Evolutionary conservation across 441 rosid species (phyloP).

Genomic region (Pelargonium citronellum): DNA sequence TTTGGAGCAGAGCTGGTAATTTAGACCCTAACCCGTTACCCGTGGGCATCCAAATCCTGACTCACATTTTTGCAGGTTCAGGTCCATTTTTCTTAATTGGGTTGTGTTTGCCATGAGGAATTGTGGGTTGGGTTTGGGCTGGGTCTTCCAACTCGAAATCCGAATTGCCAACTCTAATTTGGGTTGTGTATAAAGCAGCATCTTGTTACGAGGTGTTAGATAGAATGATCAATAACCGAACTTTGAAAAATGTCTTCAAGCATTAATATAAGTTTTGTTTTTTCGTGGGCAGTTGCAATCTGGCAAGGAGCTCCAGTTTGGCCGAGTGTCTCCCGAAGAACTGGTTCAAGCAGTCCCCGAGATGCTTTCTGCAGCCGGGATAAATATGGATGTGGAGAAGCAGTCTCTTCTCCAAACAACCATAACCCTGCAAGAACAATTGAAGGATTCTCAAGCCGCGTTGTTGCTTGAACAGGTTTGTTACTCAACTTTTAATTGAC

Average conservation of each 20-base stretch:
- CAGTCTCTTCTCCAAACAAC: conserved; percentile 70
- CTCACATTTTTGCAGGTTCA: no score
- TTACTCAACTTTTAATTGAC: conserved; percentile 8
- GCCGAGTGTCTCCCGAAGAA: conserved; percentile 78
- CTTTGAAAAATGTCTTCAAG: background rate
- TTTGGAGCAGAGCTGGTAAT: no score
- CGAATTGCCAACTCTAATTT: no score
- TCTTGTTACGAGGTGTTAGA: background rate
- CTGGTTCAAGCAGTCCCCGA: conserved; percentile 85
- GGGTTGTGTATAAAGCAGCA: background rate
- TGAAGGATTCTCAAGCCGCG: conserved; percentile 73
- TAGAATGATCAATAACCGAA: background rate
- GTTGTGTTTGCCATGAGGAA: no score
- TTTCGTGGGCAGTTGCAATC: conserved; percentile 36
- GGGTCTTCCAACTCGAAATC: no score
- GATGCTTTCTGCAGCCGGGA: conserved; percentile 94
- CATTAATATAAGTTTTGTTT: conserved; percentile 17
- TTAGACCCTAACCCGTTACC: no score
- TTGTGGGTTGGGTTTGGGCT: background rate
- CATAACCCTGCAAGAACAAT: conserved; percentile 66
- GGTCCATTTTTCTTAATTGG: no score
- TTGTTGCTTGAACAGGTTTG: conserved; percentile 84
- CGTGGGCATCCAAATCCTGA: no score
- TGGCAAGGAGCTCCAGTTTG: conserved; percentile 52
- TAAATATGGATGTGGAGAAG: conserved; percentile 74